phyloP scores from a whole-genome alignment of 2,329 filamentous ascomycete genomes.

The Pseudogymnoascus sp. region DNA sequence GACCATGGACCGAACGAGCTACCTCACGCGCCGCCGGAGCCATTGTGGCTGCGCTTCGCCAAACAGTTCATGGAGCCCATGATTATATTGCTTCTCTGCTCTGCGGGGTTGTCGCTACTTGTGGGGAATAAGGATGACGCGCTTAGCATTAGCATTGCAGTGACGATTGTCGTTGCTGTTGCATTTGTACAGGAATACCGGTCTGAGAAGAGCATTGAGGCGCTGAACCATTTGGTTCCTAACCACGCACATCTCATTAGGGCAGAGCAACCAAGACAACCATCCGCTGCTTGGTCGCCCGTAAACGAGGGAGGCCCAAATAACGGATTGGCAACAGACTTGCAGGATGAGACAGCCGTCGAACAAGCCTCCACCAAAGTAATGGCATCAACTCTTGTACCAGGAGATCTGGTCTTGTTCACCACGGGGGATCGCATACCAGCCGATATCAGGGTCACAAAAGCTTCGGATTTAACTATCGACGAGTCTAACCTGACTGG shows the following conservation, averaged over 20 bases:
- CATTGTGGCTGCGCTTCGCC: constrained; percentile 87
- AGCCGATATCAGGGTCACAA: constrained; percentile 89
- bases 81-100: constrained; percentile 84
- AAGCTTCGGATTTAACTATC: constrained; percentile 81
- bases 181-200: constrained; percentile 97
- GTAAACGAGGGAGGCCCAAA: constrained; percentile 9
- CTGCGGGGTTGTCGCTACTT: constrained; percentile 78
- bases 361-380: constrained; percentile 72
- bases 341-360: constrained; percentile 46
- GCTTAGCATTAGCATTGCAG: constrained; percentile 88
- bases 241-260: constrained; percentile 95
- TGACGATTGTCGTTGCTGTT: constrained; percentile 93
- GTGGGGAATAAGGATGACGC: constrained; percentile 94
- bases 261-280: constrained; percentile 18
- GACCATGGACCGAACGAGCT: constrained; percentile 89
- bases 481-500: constrained; percentile 96
- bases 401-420: constrained; percentile 87
- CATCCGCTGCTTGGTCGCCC: neutral
- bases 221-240: constrained; percentile 85
- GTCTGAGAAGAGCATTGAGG: constrained; percentile 95
- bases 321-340: constrained; percentile 7
- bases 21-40: constrained; percentile 86
- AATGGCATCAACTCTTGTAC: constrained; percentile 78
- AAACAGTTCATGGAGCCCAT: constrained; percentile 97
- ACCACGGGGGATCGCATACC: constrained; percentile 94